Percentiles rank a stretch among this genome's conserved stretches.
These are phyloP conservation scores for Globisporangium paddicum DNA, from an alignment of 352 stramenopile species.

Conservation along the genomic window DNA sequence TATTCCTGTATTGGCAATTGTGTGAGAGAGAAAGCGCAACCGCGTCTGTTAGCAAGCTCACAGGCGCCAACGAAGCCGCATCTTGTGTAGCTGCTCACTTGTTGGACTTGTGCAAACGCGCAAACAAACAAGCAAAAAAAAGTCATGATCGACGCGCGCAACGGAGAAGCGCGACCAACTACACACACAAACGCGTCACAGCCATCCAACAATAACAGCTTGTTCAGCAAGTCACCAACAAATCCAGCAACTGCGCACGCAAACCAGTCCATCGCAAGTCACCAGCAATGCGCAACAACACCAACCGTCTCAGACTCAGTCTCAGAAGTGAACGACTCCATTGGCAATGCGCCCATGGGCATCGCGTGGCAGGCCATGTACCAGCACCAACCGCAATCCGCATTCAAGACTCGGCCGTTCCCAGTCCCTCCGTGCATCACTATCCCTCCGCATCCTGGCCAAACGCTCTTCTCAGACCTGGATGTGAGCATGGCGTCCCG, in stretches of 20 bases:
- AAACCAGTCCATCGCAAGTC: background rate
- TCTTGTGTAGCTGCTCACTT: background rate
- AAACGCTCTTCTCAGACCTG: background rate
- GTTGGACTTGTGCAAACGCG: background rate
- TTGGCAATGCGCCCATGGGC: background rate
- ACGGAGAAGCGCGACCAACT: background rate
- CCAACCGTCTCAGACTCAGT: too few species aligned
- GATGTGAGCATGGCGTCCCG: slow-evolving; percentile 5
- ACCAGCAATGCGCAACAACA: too few species aligned
- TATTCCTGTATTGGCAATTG: too few species aligned
- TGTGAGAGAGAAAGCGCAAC: too few species aligned
- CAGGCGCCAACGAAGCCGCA: too few species aligned
- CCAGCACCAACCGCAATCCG: background rate
- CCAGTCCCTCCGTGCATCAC: background rate
- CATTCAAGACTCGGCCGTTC: slow-evolving; percentile 1
- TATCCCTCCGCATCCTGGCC: background rate
- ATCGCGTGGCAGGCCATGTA: background rate
- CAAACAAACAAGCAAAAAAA: background rate
- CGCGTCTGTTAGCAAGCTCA: too few species aligned
- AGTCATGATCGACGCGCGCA: background rate
- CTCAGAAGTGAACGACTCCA: background rate
- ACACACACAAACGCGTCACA: background rate
- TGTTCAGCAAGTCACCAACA: background rate
- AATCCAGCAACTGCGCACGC: background rate
- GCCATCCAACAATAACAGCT: background rate